Percentiles rank a stretch among this genome's conserved stretches.
Evolutionary conservation across 768 basidiomycete genomes (phyloP).

Genomic region (Boletus rubescentipes): DNA sequence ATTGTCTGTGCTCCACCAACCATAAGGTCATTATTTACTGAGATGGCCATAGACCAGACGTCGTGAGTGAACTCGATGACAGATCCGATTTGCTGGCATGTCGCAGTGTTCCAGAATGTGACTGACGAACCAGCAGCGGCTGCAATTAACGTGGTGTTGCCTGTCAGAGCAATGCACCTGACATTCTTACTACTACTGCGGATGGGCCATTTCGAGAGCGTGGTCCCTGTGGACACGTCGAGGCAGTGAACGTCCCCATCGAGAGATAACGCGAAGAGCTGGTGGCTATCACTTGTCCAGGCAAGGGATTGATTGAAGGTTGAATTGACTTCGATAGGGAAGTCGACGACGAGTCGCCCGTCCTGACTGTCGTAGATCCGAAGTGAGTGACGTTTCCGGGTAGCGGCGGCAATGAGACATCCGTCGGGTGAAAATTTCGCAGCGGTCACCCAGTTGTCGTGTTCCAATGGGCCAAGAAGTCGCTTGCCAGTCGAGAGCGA

Average conservation of each 20-base stretch:
- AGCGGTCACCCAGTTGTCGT: not conserved
- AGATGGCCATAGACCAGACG: not conserved
- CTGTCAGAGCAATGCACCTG: not conserved
- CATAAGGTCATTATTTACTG: not conserved
- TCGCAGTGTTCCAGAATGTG: slow-evolving; percentile 9
- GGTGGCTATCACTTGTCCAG: not conserved
- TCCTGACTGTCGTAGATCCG: not conserved
- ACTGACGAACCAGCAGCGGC: not conserved
- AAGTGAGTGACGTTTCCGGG: not conserved
- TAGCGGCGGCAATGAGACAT: not conserved
- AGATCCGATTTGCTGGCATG: not conserved
- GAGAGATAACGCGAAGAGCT: not conserved
- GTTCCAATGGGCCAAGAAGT: too few species aligned
- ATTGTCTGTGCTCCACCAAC: not conserved
- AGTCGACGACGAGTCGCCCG: not conserved
- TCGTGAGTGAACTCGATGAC: not conserved
- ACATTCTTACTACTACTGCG: not conserved
- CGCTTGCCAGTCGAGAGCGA: too few species aligned
- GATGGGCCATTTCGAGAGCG: not conserved
- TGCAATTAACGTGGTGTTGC: not conserved
- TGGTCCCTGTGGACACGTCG: not conserved
- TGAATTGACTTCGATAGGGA: not conserved
- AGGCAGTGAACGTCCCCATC: not conserved
- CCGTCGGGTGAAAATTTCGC: not conserved
- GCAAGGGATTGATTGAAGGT: not conserved